Evolutionary conservation across 371 early-diverging fungal species (phyloP), one percentile per base, ranked within the genome.

Genomic region (Saksenaea oblongispora): DNA sequence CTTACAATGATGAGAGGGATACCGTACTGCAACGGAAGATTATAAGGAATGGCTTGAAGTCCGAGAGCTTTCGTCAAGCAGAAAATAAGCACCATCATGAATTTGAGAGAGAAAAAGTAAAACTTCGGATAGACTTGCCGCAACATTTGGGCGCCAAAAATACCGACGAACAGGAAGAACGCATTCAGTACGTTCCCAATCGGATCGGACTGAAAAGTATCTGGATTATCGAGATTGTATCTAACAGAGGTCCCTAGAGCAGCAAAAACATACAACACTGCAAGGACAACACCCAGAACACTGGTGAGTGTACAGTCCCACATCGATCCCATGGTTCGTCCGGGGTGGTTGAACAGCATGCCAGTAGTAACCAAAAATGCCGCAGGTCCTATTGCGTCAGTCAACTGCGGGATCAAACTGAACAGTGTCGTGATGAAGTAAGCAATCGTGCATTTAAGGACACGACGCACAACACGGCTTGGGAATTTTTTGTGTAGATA

Each of bases 381-480:
- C 10, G 72, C 66, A 2, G 76, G 70, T 0, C 84, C 87, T 8
- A 87, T 31, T 0, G 67, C 67, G 1, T 58, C 11, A 3, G 68
- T 64, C 9, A 83, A 34, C 0, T 74, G 78, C 3, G 35, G 62
- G 37, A 85, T 79, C 22, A 84, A 57, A 54, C 80, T 72, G 59
- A 87, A 65, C 1, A 78, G 51, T 0, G 78, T 71, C 0, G 83
- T 66, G 2, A 83, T 41, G 35, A 78, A 84, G 26, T 81, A 75
- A 14, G 87, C 85, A 4, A 81, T 57, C 1, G 80, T 72, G 44
- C 81, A 81, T 67, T 85, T 85, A 47, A 85, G 64, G 1, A 84
- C 80, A 13, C 87, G 79, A 56, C 82, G 78, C 26, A 85, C 71
- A 22, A 84, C 78, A 65, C 85, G 71, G 8, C 75, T 73, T 3